Conservation (phyloP, 768 basidiomycete genomes). For the Mycena pura region DNA sequence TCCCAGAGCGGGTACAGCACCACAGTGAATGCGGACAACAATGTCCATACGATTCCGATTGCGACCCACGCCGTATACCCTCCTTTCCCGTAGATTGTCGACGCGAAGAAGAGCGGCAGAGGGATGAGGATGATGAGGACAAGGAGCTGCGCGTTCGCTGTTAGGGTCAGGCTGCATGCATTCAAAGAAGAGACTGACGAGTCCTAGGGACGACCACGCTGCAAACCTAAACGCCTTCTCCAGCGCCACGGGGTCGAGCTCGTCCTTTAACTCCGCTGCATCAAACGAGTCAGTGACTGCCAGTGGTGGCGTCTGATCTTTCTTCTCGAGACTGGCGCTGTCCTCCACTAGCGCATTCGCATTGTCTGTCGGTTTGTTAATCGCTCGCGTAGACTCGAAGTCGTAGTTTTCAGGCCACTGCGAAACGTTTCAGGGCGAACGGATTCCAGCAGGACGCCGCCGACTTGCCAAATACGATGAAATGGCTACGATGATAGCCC, state of each 20-base stretch:
- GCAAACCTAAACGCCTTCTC: conserved; percentile 84
- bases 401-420: conserved; percentile 86
- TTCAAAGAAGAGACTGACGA: conserved; percentile 51
- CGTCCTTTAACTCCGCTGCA: conserved; percentile 51
- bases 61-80: conserved; percentile 84
- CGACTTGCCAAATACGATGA: conserved; percentile 67
- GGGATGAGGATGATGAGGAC: conserved; percentile 80
- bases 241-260: conserved; percentile 70
- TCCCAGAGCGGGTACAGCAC: conserved; percentile 90
- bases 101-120: conserved; percentile 85
- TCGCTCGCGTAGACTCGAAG: conserved; percentile 78
- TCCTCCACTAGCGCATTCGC: too few relatives aligned
- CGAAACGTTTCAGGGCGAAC: neutral
- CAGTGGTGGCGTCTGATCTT: conserved; percentile 16
- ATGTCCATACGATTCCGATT: conserved; percentile 85
- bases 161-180: neutral
- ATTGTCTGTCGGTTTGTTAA: conserved; percentile 68
- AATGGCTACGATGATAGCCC: conserved; percentile 74
- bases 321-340: conserved; percentile 28
- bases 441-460: neutral
- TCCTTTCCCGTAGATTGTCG: conserved; percentile 66
- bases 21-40: conserved; percentile 74
- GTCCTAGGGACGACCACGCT: conserved; percentile 68
- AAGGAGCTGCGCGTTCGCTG: conserved; percentile 44
- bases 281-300: conserved; percentile 47